Base-by-base conservation (phyloP, 805 yeast genomes). In the Diddensiella caesifluorescens region DNA sequence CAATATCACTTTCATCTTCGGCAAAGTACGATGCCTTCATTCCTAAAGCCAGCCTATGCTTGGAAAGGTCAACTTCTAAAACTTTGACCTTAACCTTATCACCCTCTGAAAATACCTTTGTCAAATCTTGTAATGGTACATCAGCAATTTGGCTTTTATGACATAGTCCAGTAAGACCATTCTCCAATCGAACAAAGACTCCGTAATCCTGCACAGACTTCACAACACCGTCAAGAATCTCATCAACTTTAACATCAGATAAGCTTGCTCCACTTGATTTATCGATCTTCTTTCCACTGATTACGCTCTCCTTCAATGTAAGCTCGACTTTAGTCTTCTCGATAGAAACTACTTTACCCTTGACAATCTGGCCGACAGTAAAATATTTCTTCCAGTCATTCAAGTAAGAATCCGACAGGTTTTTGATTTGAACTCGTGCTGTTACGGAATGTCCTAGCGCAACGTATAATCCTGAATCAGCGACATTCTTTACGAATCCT, bases 21-120 rank as follows among this genome's bases (percentile, higher is more conserved):
- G 58, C 60, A 61, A 90, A 92, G 63, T 82, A 87, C 2, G 95
- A 84, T 2, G 97, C 97, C 68, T 88, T 90, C 89, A 90, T 80
- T 49, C 97, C 96, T 47, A 90, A 72, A 0, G 95, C 80, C 16
- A 90, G 57, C 57, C 83, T 89, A 47, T 80, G 80, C 69, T 83
- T 87, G 7, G 69, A 77, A 1, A 52, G 42, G 54, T 83, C 80
- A 23, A 81, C 68, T 22, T 69, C 73, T 52, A 89, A 68, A 28
- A 90, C 71, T 65, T 82, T 83, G 26, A 86, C 95, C 65, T 86
- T 86, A 33, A 90, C 97, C 48, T 82, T 73, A 59, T 90, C 97
- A 50, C 97, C 97, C 54, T 77, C 85, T 41, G 83, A 81, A 62
- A 90, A 90, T 44, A 90, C 70, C 10, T 78, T 68, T 33, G 69